Evolutionary conservation across 2,329 filamentous ascomycete genomes (phyloP), one percentile per base, ranked within the genome.

Genomic region (Taxawa tesnikishii): DNA sequence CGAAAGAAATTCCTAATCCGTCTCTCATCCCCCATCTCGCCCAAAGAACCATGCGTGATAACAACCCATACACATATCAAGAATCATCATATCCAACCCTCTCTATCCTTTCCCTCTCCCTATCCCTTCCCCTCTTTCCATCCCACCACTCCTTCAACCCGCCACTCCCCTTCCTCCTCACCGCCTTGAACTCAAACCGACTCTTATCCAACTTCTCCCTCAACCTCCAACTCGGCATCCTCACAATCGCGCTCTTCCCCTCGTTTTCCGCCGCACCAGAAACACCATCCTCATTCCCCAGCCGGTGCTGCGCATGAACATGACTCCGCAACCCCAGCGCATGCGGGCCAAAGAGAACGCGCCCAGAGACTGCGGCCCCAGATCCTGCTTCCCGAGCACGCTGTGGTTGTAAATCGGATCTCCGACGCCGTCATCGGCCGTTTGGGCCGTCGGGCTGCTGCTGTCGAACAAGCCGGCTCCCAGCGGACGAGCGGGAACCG

Each of bases 131-230:
- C 27, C 28, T 33, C 17, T 18, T 26, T 16, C 32, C 32, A 14
- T 33, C 17, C 5, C 47, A 38, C 23, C 44, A 40, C 32, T 43
- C 43, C 36, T 42, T 45, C 21, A 47, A 15, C 6, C 41, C 44
- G 11, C 39, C 43, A 12, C 48, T 51, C 13, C 38, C 41, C 36
- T 49, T 49, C 24, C 44, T 40, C 26, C 47, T 39, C 9, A 51
- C 46, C 12, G 48, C 48, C 28, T 48, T 48, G 38, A 53, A 51
- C 33, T 53, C 50, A 33, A 53, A 53, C 8, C 50, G 42, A 26
- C 46, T 51, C 10, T 45, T 38, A 26, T 53, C 51, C 6, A 49
- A 32, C 28, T 45, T 46, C 18, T 49, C 46, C 9, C 49, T 38
- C 13, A 48, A 43, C 13, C 39, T 19, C 16, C 25, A 25, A 16